phyloP scores from a whole-genome alignment of 179 eudicot species.

The Beta corolliflora region DNA sequence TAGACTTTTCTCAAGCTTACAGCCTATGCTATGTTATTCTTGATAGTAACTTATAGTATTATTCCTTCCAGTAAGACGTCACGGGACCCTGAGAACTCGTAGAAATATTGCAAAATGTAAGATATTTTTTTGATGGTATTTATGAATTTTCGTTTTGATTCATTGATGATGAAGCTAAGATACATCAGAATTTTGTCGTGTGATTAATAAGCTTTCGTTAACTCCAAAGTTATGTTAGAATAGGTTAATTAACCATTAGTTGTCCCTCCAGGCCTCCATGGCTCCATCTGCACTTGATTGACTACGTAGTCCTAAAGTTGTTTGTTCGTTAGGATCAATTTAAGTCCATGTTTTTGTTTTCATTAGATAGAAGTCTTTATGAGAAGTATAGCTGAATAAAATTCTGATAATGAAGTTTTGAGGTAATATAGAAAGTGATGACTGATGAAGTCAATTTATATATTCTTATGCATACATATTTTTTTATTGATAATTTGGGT shows the following conservation, averaged over 20 bases:
- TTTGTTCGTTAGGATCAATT: not conserved
- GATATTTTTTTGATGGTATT: not conserved
- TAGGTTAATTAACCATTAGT: not conserved
- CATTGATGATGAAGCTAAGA: not conserved
- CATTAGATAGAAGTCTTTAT: not conserved
- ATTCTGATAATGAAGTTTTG: not conserved
- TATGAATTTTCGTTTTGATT: not conserved
- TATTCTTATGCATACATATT: too few relatives aligned
- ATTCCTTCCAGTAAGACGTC: not conserved
- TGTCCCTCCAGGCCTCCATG: not conserved
- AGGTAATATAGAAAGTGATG: not conserved
- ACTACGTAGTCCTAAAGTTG: not conserved
- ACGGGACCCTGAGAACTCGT: not conserved
- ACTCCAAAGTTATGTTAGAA: not conserved
- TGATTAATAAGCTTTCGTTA: not conserved
- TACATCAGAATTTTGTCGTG: not conserved
- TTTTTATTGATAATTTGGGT: too few relatives aligned
- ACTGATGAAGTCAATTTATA: not conserved
- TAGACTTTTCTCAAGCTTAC: conserved; percentile 20
- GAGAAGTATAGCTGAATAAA: not conserved
- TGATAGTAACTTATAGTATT: not conserved
- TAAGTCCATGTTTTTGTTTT: conserved; percentile 9
- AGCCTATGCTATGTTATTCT: not conserved
- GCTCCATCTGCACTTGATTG: not conserved
- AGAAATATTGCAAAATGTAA: not conserved